Conservation (phyloP, 345 rosid species). For the sweet orange (Citrus sinensis) region DVS_A1.0 CM039169.1:33641001-33641500, state of each 20-base stretch:
- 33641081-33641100: slow-evolving; percentile 97
- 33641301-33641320: background rate
- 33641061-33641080: slow-evolving; percentile 97
- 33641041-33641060: slow-evolving; percentile 93
- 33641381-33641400: background rate
- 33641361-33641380: background rate
- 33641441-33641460: background rate
- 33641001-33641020: slow-evolving; percentile 86
- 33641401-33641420: background rate
- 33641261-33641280: background rate
- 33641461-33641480: background rate
- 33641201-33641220: no score
- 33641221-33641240: background rate
- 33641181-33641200: background rate
- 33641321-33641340: background rate
- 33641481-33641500: background rate
- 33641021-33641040: slow-evolving; percentile 91
- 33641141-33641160: background rate
- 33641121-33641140: background rate
- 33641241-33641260: background rate
- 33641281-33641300: background rate
- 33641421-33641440: no score
- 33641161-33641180: background rate
- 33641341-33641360: background rate
- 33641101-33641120: slow-evolving; percentile 79